Conservation (phyloP, 2,329 filamentous ascomycete genomes). For the Cryphonectria carpinicola region DNA sequence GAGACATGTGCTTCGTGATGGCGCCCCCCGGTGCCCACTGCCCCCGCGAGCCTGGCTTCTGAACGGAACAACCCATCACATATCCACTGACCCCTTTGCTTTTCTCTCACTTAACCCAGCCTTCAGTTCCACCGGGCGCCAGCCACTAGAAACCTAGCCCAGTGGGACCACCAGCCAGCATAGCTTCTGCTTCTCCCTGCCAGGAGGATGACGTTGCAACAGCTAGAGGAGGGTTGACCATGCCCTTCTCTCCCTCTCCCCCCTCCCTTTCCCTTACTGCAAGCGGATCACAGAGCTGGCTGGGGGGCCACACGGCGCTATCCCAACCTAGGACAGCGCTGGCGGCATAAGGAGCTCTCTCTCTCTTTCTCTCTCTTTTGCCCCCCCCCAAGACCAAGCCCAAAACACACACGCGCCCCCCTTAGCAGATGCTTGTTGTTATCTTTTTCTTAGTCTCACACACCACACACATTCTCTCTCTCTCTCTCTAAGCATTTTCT, state of each 20-base stretch:
- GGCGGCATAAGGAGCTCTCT: too few species aligned
- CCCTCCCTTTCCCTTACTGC: neutral
- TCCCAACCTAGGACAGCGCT: neutral
- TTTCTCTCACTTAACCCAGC: neutral
- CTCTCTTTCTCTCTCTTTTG: neutral
- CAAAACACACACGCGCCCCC: neutral
- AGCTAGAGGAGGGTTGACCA: neutral
- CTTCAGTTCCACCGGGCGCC: neutral
- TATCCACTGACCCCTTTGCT: neutral
- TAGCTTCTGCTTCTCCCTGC: neutral
- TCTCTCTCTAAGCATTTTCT: neutral
- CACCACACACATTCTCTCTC: neutral
- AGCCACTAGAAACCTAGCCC: neutral
- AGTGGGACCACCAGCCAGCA: neutral
- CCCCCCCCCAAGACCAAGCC: neutral
- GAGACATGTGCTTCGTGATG: neutral
- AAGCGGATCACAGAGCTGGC: neutral
- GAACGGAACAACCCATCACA: neutral
- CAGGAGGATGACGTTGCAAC: neutral
- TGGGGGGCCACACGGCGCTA: neutral
- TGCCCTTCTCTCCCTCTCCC: too few species aligned
- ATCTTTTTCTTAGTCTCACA: neutral
- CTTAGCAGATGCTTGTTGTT: neutral
- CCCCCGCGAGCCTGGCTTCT: neutral
- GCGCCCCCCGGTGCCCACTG: too few species aligned